phyloP scores from a whole-genome alignment of 1,284 basidiomycete genomes.

The Cryptococcus sp. region DNA sequence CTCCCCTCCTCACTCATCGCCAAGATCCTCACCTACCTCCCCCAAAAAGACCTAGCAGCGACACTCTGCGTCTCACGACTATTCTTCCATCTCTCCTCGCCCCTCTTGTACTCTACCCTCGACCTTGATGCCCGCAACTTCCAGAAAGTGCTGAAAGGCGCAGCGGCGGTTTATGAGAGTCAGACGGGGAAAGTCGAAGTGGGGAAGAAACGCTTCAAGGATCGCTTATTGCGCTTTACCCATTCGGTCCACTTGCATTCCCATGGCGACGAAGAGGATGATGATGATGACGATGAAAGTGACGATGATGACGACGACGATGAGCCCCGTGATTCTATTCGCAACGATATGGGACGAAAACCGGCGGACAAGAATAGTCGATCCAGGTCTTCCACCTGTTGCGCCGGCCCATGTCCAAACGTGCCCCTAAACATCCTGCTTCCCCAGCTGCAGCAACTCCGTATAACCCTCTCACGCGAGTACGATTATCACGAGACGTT shows the following conservation, averaged over 20 bases:
- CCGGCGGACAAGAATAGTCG: background rate
- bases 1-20: constrained; percentile 10
- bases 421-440: constrained; percentile 8
- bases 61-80: constrained; percentile 16
- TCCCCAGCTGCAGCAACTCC: constrained; percentile 8
- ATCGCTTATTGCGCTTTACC: constrained; percentile 15
- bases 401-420: constrained; percentile 6
- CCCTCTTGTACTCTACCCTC: constrained; percentile 9
- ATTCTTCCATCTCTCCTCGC: constrained; percentile 18
- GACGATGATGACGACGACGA: background rate
- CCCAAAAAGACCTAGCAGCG: background rate
- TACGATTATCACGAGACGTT: constrained; percentile 21
- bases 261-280: constrained; percentile 18
- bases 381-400: background rate
- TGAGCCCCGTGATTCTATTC: background rate
- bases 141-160: constrained; percentile 5
- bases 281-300: constrained; percentile 3
- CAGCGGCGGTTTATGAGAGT: constrained; percentile 10
- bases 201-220: constrained; percentile 16
- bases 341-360: background rate
- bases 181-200: constrained; percentile 11
- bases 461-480: constrained; percentile 13
- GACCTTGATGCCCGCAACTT: background rate
- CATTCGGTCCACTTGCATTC: constrained; percentile 8
- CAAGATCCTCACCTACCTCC: constrained; percentile 14